A percentile compares a stretch with the other conserved stretches of the same genome.
phyloP scores from a whole-genome alignment of 169 alveolate genomes.

The Plasmodium cynomolgi region DNA sequence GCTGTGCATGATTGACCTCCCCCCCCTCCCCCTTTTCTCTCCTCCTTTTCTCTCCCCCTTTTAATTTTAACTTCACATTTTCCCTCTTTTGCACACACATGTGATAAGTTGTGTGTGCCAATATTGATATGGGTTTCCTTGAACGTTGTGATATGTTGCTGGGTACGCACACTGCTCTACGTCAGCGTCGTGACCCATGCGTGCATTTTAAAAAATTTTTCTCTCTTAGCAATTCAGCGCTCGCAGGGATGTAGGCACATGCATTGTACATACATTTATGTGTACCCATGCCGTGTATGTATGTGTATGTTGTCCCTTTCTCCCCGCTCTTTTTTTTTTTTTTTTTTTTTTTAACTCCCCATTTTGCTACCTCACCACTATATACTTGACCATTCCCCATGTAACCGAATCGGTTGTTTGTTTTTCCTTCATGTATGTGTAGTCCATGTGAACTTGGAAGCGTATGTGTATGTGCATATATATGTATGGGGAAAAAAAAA shows the following conservation, averaged over 20 bases:
- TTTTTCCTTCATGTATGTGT: constrained; percentile 3
- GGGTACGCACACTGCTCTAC: not conserved
- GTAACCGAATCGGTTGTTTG: constrained; percentile 18
- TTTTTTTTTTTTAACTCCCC: not conserved
- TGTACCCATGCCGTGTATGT: not conserved
- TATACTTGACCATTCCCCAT: not conserved
- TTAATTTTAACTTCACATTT: not conserved
- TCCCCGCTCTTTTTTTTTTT: not conserved
- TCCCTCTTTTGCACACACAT: not conserved
- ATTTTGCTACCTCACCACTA: not conserved
- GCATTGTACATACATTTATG: not conserved
- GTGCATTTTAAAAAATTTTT: not conserved
- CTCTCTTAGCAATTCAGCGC: not conserved
- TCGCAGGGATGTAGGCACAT: not conserved
- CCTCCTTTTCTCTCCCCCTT: not conserved
- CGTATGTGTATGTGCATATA: constrained; percentile 1
- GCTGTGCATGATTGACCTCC: not conserved
- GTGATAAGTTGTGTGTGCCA: not conserved
- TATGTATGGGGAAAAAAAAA: not conserved
- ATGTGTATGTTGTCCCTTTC: not conserved
- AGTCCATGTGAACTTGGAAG: not conserved
- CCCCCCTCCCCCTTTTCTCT: not conserved
- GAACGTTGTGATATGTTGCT: not conserved
- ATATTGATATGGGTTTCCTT: not conserved
- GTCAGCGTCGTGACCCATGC: not conserved